Evolutionary conservation across 345 rosid genomes (phyloP).

Genomic region (Pelargonium nanum): DNA sequence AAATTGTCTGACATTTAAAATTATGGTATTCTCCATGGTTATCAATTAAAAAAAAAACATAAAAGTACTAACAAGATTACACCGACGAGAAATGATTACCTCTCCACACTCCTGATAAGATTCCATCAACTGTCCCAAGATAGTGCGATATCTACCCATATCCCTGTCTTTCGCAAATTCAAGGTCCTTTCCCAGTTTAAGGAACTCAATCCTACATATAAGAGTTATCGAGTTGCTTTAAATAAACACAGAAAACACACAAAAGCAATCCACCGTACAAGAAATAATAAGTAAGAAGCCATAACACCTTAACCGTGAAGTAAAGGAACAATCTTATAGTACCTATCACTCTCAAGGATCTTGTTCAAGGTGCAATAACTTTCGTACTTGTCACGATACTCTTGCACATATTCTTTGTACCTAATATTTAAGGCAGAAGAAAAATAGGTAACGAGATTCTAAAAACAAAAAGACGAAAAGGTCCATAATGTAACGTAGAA

Average conservation of each 20-base stretch:
- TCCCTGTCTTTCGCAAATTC: constrained; percentile 59
- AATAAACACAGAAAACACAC: background rate
- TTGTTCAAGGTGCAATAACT: constrained; percentile 64
- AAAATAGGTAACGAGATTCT: background rate
- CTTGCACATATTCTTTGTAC: constrained; percentile 70
- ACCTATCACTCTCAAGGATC: constrained; percentile 73
- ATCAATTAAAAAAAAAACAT: too few relatives aligned
- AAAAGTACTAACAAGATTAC: background rate
- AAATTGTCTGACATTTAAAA: background rate
- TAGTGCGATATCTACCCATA: constrained; percentile 47
- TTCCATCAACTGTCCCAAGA: constrained; percentile 47
- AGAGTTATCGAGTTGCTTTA: constrained; percentile 2
- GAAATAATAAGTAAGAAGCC: background rate
- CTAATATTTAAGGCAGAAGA: constrained; percentile 20
- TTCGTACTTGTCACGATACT: constrained; percentile 67
- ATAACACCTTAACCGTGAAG: background rate
- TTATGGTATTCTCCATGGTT: too few relatives aligned
- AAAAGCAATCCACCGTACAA: constrained; percentile 3
- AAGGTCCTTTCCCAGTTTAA: constrained; percentile 67
- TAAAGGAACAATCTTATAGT: constrained; percentile 12
- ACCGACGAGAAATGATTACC: constrained; percentile 32
- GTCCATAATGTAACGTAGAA: background rate
- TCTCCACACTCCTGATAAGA: constrained; percentile 51
- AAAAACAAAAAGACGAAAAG: background rate
- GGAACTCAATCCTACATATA: constrained; percentile 51